Percentiles rank a stretch among this genome's conserved stretches.
phyloP scores from a whole-genome alignment of 768 basidiomycete genomes.

The Macrolepiota fuliginosa region DNA sequence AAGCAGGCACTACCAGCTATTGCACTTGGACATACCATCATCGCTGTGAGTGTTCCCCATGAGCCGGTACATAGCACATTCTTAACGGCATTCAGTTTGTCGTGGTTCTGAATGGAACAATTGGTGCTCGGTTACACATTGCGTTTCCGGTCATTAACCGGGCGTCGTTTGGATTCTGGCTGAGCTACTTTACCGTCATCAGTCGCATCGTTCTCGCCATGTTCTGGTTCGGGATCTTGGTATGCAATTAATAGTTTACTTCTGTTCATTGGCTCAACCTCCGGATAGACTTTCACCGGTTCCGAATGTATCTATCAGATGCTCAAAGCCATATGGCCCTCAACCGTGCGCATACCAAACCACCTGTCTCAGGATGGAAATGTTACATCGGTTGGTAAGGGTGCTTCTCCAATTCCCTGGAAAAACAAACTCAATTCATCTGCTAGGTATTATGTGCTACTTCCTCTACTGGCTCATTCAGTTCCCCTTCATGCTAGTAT shows the following conservation, averaged over 20 bases:
- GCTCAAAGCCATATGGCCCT: conserved; percentile 84
- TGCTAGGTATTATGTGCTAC: conserved; percentile 67
- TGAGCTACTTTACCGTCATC: conserved; percentile 83
- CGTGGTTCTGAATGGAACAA: conserved; percentile 76
- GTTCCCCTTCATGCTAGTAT: conserved; percentile 71
- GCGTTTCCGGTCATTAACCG: conserved; percentile 77
- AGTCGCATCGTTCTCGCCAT: conserved; percentile 73
- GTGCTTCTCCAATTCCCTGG: not conserved
- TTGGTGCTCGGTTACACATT: conserved; percentile 74
- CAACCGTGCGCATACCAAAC: conserved; percentile 62
- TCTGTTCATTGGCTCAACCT: not conserved
- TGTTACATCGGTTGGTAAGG: conserved; percentile 61
- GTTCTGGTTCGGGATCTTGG: conserved; percentile 83
- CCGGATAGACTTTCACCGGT: conserved; percentile 47
- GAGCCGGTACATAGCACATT: not conserved
- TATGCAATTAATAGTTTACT: conserved; percentile 14
- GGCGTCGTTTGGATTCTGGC: conserved; percentile 87
- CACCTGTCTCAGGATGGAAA: conserved; percentile 51
- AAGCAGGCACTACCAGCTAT: conserved; percentile 68
- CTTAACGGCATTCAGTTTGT: conserved; percentile 28
- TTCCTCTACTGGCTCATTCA: conserved; percentile 78
- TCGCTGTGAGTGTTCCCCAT: conserved; percentile 39
- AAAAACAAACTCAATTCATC: not conserved
- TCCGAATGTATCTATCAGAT: conserved; percentile 81
- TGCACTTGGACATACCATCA: conserved; percentile 69